phyloP scores from a whole-genome alignment of 1,139 yeast genomes.

The Nakaseomyces sp. region DNA sequence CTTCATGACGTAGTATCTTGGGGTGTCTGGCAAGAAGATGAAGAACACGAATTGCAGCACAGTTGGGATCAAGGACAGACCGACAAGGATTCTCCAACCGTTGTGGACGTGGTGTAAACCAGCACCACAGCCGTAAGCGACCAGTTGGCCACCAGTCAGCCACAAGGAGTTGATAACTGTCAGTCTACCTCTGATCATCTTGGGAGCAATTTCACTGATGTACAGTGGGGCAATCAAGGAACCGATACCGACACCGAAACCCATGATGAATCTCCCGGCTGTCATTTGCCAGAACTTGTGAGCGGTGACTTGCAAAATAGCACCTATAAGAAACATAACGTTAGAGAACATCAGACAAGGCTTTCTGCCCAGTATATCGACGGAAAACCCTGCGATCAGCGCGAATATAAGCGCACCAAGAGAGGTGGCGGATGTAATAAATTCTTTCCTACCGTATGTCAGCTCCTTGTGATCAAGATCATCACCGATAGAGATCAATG shows the following conservation, averaged over 20 bases:
- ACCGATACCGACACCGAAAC: slow-evolving; percentile 93
- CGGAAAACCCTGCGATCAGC: slow-evolving; percentile 63
- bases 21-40: slow-evolving; percentile 88
- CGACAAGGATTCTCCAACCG: slow-evolving; percentile 93
- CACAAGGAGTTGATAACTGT: slow-evolving; percentile 44
- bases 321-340: slow-evolving; percentile 70
- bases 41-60: slow-evolving; percentile 67
- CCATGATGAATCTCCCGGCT: slow-evolving; percentile 82
- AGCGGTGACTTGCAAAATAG: slow-evolving; percentile 73
- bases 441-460: slow-evolving; percentile 71
- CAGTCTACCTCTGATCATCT: slow-evolving; percentile 80
- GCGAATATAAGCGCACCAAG: slow-evolving; percentile 84
- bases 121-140: slow-evolving; percentile 90
- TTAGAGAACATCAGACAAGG: slow-evolving; percentile 74
- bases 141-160: slow-evolving; percentile 78
- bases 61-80: slow-evolving; percentile 83
- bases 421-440: slow-evolving; percentile 92
- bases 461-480: slow-evolving; percentile 52
- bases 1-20: slow-evolving; percentile 73
- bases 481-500: slow-evolving; percentile 72
- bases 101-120: slow-evolving; percentile 63
- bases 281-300: slow-evolving; percentile 85
- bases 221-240: slow-evolving; percentile 84
- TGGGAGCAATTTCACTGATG: slow-evolving; percentile 87
- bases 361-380: slow-evolving; percentile 77